Base-by-base conservation (phyloP, 176 grass and related monocot species). In the Oryza meridionalis region DNA sequence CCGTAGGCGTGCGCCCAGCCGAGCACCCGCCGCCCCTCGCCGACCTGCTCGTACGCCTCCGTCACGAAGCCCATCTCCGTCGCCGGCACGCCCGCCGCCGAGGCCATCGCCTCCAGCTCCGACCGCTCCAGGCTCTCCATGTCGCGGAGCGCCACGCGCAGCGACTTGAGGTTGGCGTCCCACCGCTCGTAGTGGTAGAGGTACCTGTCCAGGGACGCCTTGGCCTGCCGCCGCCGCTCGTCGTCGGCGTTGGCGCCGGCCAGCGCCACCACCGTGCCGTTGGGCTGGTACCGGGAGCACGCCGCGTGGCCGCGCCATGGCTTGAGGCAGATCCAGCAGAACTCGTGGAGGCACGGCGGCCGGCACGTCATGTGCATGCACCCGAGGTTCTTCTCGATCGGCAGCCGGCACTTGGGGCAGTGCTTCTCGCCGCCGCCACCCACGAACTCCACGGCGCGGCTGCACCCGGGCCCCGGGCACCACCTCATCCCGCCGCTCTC, bases 161-260 rank as follows among this genome's bases (percentile, higher is more conserved):
- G 3, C 14, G 81, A 80, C 33, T 2, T 7, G 14, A 53, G 46
- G 77, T 89, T 78, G 37, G 83, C 32, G 16, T 4, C 9, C 83
- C 86, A 92, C 3, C 90, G 79, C 64, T 92, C 86, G 87, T 86
- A 89, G 79, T 59, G 88, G 84, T 80, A 58, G 12, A 79, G 12
- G 64, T 81, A 89, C 70, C 87, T 22, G 26, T 87, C 65, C 7
- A 53, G 53, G 40, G 84, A 86, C 37, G 45, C 81, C 82, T 19
- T 77, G n/a, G 80, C 90, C 65, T 74, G 78, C 12, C 7, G 0
- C 64, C 58, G 61, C 8, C 58, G 49, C 27, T 1, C 22, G 6
- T 81, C n/a, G 6, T 72, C 61, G 25, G 14, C 0, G 46, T 21
- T 9, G 25, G 47, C 1, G 32, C 51, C 29, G 29, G 29, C 46